phyloP scores from a whole-genome alignment of 768 basidiomycete species.

The Boletus rubropictus region DNA sequence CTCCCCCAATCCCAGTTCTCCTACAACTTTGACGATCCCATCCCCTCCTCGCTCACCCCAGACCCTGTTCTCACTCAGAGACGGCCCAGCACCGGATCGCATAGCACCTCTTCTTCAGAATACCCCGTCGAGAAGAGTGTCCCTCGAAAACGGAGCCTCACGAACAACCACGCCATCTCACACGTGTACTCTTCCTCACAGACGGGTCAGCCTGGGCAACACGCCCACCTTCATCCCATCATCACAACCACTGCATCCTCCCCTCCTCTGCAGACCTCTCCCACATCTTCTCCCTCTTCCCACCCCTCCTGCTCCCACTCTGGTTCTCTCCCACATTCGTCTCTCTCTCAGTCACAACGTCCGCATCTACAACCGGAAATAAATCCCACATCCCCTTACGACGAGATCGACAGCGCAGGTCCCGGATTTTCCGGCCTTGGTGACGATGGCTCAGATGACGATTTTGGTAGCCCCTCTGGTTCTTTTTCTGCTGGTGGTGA shows the following conservation, averaged over 20 bases:
- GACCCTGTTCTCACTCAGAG: conserved; percentile 28
- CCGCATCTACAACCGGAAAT: conserved; percentile 27
- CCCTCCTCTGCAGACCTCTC: conserved; percentile 22
- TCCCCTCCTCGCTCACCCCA: conserved; percentile 23
- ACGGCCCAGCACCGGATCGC: conserved; percentile 36
- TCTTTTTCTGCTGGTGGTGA: conserved; percentile 12
- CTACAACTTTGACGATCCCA: conserved; percentile 47
- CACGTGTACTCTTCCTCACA: conserved; percentile 21
- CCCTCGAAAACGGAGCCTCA: conserved; percentile 65
- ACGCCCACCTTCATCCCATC: conserved; percentile 24
- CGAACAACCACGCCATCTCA: conserved; percentile 36
- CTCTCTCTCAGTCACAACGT: conserved; percentile 17
- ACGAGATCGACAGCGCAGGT: conserved; percentile 53
- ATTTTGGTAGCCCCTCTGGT: conserved; percentile 16
- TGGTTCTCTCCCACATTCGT: conserved; percentile 20
- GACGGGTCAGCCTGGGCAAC: background rate
- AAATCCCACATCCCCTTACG: conserved; percentile 37
- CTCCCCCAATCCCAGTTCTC: conserved; percentile 40
- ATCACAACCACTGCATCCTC: conserved; percentile 31
- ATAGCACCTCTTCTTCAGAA: conserved; percentile 44
- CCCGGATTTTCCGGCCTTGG: conserved; percentile 13
- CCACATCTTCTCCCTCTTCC: conserved; percentile 22
- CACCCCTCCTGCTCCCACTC: conserved; percentile 22
- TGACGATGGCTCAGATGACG: conserved; percentile 27
- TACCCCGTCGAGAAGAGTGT: conserved; percentile 43